These are phyloP conservation scores for Punica granatum DNA, from an alignment of 345 rosid genomes.

Conservation along the genomic window DNA sequence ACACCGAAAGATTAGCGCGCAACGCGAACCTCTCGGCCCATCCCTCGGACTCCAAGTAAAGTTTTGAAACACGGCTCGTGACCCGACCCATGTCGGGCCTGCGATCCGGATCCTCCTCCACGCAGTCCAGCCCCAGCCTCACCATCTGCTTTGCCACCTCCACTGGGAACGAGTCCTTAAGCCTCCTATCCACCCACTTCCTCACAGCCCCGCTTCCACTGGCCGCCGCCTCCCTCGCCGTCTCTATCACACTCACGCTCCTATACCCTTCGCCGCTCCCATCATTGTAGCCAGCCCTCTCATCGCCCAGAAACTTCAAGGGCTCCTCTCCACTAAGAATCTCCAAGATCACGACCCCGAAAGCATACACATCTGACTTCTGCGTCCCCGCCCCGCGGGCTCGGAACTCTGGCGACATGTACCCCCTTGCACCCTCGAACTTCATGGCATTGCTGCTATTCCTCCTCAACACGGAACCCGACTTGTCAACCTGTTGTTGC, in stretches of 20 bases:
- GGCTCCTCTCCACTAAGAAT: constrained; percentile 41
- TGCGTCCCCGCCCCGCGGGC: constrained; percentile 23
- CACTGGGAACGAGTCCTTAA: constrained; percentile 52
- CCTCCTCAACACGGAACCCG: constrained; percentile 8
- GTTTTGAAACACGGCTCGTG: constrained; percentile 32
- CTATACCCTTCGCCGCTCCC: constrained; percentile 18
- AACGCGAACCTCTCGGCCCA: constrained; percentile 37
- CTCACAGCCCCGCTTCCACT: constrained; percentile 25
- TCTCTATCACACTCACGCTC: constrained; percentile 33
- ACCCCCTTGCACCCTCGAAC: constrained; percentile 45
- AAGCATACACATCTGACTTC: constrained; percentile 42
- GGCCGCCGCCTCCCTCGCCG: constrained; percentile 26
- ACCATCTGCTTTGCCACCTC: constrained; percentile 48
- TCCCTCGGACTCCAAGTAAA: constrained; percentile 33
- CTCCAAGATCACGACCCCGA: constrained; percentile 46
- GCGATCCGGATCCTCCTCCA: constrained; percentile 32
- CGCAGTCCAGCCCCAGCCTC: constrained; percentile 41
- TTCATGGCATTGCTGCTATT: constrained; percentile 11
- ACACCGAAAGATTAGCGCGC: constrained; percentile 37
- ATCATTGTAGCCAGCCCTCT: constrained; percentile 15
- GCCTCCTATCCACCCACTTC: constrained; percentile 45
- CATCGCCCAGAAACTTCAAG: constrained; percentile 25
- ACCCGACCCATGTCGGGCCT: constrained; percentile 53
- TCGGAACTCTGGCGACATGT: constrained; percentile 45
- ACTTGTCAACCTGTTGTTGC: neutral